phyloP scores from a whole-genome alignment of 306 rosid genomes.

The Dryas drummondii region DNA sequence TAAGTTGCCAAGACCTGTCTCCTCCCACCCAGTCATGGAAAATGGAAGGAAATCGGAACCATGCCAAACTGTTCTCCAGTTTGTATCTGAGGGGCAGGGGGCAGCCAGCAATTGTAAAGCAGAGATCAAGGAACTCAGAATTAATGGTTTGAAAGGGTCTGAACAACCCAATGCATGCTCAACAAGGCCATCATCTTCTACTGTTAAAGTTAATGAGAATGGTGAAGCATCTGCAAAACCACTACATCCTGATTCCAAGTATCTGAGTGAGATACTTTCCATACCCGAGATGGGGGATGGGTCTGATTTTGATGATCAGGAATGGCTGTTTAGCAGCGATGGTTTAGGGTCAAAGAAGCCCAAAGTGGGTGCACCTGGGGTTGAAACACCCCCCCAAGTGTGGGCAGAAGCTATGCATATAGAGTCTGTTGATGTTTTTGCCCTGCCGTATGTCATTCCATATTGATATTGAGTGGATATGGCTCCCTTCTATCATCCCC shows the following conservation, averaged over 20 bases:
- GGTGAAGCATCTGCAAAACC: conserved; percentile 2
- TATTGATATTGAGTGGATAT: not conserved
- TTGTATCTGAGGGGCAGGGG: not conserved
- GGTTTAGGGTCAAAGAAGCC: conserved; percentile 1
- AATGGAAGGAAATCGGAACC: conserved; percentile 16
- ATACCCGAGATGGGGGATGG: conserved; percentile 14
- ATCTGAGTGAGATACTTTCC: conserved; percentile 16
- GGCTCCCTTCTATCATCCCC: not conserved
- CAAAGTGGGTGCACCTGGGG: not conserved
- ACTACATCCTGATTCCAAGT: conserved; percentile 23
- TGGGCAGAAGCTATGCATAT: conserved; percentile 17
- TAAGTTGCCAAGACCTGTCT: conserved; percentile 8
- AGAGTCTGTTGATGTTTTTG: conserved; percentile 3
- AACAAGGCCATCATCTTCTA: not conserved
- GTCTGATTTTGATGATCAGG: conserved; percentile 1
- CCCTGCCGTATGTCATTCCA: conserved; percentile 20
- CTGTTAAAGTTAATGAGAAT: conserved; percentile 3
- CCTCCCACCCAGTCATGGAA: conserved; percentile 6
- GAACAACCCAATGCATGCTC: conserved; percentile 1
- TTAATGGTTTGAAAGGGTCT: conserved; percentile 4
- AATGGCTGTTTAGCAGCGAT: conserved; percentile 17
- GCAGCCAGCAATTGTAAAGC: not conserved
- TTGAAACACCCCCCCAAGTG: conserved; percentile 4
- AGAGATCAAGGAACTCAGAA: conserved; percentile 2
- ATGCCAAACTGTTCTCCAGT: not conserved